phyloP scores from a whole-genome alignment of 805 yeast species.

The Nakazawaea siamensis region DNA sequence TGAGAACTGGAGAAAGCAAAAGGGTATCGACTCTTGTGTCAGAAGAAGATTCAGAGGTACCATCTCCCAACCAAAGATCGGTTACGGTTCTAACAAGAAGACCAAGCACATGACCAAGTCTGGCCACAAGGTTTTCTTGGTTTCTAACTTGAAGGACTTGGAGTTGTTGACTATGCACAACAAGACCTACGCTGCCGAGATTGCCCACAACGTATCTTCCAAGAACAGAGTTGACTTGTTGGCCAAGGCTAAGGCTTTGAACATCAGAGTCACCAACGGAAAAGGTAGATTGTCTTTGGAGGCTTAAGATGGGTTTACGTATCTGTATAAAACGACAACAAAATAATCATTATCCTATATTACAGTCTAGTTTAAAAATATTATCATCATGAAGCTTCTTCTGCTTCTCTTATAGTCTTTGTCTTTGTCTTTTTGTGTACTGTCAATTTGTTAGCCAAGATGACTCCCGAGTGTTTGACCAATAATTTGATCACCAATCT shows the following conservation, averaged over 20 bases:
- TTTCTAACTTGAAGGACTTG: conserved; percentile 86
- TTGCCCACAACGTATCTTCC: conserved; percentile 97
- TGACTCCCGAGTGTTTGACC: conserved; percentile 62
- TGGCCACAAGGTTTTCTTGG: conserved; percentile 96
- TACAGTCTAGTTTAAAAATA: too few species aligned
- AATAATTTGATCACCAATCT: conserved; percentile 53
- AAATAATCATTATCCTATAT: too few species aligned
- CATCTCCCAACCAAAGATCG: conserved; percentile 98
- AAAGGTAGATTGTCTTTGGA: conserved; percentile 96
- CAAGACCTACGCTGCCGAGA: conserved; percentile 99
- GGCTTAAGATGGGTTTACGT: too few species aligned
- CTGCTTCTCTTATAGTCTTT: conserved; percentile 12
- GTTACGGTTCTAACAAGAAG: conserved; percentile 99
- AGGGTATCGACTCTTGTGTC: conserved; percentile 99
- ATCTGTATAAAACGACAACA: too few species aligned
- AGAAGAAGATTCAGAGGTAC: conserved; percentile 99
- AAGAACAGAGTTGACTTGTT: conserved; percentile 96
- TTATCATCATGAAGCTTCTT: conserved; percentile 2
- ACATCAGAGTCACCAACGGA: conserved; percentile 98
- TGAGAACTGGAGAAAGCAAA: conserved; percentile 99
- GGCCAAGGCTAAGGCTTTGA: conserved; percentile 96
- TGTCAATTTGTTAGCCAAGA: conserved; percentile 67
- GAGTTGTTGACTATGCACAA: conserved; percentile 95
- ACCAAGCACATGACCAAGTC: conserved; percentile 94
- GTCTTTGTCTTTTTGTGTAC: conserved; percentile 30